Evolutionary conservation across 768 basidiomycete genomes (phyloP), one percentile per base, ranked within the genome.

Genomic region (Pulveroboletus frians): DNA sequence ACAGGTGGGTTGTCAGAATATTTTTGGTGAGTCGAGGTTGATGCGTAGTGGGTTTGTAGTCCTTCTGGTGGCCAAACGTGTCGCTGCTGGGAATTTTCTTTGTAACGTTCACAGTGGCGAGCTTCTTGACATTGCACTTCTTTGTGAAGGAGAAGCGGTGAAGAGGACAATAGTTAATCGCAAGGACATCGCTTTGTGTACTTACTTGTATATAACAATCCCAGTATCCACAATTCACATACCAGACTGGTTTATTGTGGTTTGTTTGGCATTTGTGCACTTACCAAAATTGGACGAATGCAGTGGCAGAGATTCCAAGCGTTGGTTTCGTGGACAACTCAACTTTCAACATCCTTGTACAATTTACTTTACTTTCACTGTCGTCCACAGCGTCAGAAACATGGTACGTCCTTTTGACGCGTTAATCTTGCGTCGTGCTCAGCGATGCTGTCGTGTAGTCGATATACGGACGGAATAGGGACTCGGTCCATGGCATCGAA

Each of bases 21-120:
- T 8, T 20, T 43, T 15, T 37, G 18, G 18, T 30, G 43, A 51
- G 15, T 18, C 21, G 26, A 54, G 26, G 30, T 40, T 61, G 41
- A 62, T 43, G 11, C 5, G 5, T 45, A 11, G 3, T 50, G 30
- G 9, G 9, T 37, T n/a, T n/a, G 27, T 43, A 80, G 77, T 92
- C 95, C 0, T 98, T 94, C 76, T 99, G 96, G 96, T 98, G 90
- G 90, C 96, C 96, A 0, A 94, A 99, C 64, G 88, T 93, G 30
- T 77, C 84, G 0, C 70, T 93, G 0, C 76, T 98, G 5, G 86
- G 76, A 6, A 89, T 92, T 41, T 92, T 92, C 73, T 94, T 98
- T 60, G 84, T 79, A 23, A 69, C 75, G 2, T 92, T 93, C 68
- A 92, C 87, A 5, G 64, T 80, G 5, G 73, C 75, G 31, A 93